Conservation (phyloP, 108 stramenopile species). For the Heterococcus sp. region DNA sequence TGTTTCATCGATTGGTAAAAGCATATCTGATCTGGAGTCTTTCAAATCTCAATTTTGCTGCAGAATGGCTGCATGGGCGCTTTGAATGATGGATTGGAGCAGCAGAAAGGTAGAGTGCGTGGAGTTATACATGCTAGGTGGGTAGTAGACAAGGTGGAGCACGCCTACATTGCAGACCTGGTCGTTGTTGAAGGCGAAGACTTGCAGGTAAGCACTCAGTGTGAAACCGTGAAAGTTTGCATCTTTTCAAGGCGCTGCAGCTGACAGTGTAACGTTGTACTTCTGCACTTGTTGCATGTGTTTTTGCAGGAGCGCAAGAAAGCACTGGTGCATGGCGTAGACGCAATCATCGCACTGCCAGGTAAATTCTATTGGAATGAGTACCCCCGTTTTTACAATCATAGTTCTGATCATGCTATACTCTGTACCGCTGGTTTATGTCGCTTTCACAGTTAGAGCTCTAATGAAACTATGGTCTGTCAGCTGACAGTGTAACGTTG, state of each 20-base stretch:
- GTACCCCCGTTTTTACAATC: too few relatives aligned
- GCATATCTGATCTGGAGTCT: too few relatives aligned
- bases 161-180: conserved; percentile 7
- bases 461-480: too few relatives aligned
- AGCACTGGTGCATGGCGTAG: background rate
- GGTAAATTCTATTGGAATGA: background rate
- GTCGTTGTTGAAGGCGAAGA: conserved; percentile 4
- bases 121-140: conserved; percentile 39
- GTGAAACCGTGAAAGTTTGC: too few relatives aligned
- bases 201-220: conserved; percentile 16
- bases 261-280: too few relatives aligned
- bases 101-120: conserved; percentile 12
- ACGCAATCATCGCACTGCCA: background rate
- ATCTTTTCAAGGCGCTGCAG: too few relatives aligned
- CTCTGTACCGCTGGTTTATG: too few relatives aligned
- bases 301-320: background rate
- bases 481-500: too few relatives aligned
- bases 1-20: too few relatives aligned
- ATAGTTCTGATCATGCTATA: too few relatives aligned
- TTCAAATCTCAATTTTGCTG: background rate
- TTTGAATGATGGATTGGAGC: conserved; percentile 30
- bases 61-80: conserved; percentile 39
- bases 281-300: background rate
- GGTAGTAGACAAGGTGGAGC: conserved; percentile 26
- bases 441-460: too few relatives aligned